Evolutionary conservation across 2,329 filamentous ascomycete species (phyloP), one percentile per base, ranked within the genome.

Genomic region (Cytospora schulzeri): DNA sequence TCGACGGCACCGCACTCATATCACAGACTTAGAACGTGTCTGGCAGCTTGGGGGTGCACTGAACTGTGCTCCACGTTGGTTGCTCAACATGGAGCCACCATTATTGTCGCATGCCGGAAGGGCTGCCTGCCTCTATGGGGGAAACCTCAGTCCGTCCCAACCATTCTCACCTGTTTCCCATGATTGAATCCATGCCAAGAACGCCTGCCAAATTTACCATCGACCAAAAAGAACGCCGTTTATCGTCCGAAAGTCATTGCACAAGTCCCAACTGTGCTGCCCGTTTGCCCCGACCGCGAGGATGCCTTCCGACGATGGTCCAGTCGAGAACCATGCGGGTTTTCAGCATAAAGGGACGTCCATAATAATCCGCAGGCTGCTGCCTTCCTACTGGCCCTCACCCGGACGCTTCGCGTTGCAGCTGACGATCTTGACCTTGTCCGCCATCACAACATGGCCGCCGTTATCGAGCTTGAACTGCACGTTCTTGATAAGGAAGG

Each of bases 351-450:
- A n/a, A n/a, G n/a, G n/a, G n/a, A n/a, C n/a, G n/a, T n/a, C 41
- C 41, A n/a, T n/a, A 9, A 22, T 22, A 19, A 19, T 22, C 17
- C 17, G 3, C 17, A 22, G 5, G 17, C n/a, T 22, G 45, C 45
- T n/a, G 22, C 15, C 24, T 33, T 19, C 22, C 65, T 73, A 73
- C 66, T 71, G 73, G 14, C 72, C 73, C 65, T 83, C 81, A 61
- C 79, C 79, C 2, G 80, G 79, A 71, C 80, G 83, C 83, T 97
- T 97, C 70, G 93, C 93, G 74, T 96, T 97, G 79, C 94, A 98
- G 79, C 92, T 96, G 57, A 99, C 95, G 71, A 99, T 99, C 88
- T 98, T 98, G 78, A 99, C 91, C 76, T 93, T 94, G 75, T 97
- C 94, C 24, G 93, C 93, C 45, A 85, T 81, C 17, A 98, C 88